Evolutionary conservation across 441 rosid species (phyloP).

Genomic region (Sinapis alba): DNA sequence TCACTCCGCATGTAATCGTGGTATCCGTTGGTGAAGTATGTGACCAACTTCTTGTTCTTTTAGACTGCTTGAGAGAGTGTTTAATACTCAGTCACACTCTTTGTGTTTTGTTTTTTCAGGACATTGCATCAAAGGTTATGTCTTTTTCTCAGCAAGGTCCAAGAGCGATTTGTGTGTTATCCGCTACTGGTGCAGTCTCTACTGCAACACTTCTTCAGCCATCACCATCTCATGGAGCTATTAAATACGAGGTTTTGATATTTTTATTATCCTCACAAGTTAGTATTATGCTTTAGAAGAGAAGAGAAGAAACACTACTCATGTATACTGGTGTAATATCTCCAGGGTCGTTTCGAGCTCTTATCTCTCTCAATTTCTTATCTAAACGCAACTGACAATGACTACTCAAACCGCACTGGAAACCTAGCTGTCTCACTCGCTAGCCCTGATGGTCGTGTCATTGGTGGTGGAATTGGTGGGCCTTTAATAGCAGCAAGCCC

Average conservation of each 20-base stretch:
- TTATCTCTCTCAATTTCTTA: slow-evolving; percentile 86
- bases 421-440: slow-evolving; percentile 85
- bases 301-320: background rate
- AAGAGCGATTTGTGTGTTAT: slow-evolving; percentile 66
- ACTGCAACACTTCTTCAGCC: slow-evolving; percentile 70
- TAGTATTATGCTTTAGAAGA: background rate
- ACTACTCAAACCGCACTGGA: slow-evolving; percentile 65
- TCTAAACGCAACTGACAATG: slow-evolving; percentile 50
- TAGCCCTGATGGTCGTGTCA: slow-evolving; percentile 89
- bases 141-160: slow-evolving; percentile 86
- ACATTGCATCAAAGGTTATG: slow-evolving; percentile 78
- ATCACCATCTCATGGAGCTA: slow-evolving; percentile 65
- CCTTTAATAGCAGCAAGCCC: slow-evolving; percentile 85
- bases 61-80: background rate
- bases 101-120: slow-evolving; percentile 46
- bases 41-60: background rate
- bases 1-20: slow-evolving; percentile 86
- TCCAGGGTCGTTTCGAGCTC: slow-evolving; percentile 89
- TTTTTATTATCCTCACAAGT: background rate
- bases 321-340: background rate
- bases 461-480: slow-evolving; percentile 93
- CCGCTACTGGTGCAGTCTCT: slow-evolving; percentile 69
- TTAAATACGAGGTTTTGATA: slow-evolving; percentile 63
- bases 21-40: slow-evolving; percentile 92
- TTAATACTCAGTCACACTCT: background rate